Evolutionary conservation across 177 flowering plant species (phyloP).

Genomic region (Vitis hybrid): DNA sequence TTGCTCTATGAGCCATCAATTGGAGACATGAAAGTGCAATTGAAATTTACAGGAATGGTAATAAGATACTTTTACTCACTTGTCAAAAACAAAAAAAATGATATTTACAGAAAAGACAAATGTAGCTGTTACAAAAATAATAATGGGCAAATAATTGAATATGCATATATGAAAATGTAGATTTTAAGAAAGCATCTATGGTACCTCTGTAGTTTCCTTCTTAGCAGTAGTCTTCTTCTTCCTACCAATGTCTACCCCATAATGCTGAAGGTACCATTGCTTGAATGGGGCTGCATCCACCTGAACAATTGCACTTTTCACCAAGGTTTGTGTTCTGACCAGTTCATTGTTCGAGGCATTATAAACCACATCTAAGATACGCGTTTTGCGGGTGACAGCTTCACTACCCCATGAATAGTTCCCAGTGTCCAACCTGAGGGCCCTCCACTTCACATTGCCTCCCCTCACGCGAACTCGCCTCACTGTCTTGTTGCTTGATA

Average conservation of each 20-base stretch:
- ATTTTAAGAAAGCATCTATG: not conserved
- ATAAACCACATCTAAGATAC: conserved; percentile 34
- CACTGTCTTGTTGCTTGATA: conserved; percentile 36
- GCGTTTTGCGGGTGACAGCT: conserved; percentile 34
- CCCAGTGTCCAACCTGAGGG: conserved; percentile 33
- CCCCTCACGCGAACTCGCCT: conserved; percentile 35
- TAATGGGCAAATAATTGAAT: too few relatives aligned
- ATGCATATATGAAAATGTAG: too few relatives aligned
- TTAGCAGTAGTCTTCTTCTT: conserved; percentile 30
- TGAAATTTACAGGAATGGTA: too few relatives aligned
- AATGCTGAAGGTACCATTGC: conserved; percentile 43
- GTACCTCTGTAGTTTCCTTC: conserved; percentile 30
- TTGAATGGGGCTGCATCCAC: conserved; percentile 40
- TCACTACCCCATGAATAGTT: conserved; percentile 40
- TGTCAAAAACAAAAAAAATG: too few relatives aligned
- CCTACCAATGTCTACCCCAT: conserved; percentile 36
- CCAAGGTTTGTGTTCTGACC: conserved; percentile 35
- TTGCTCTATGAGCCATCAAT: too few relatives aligned
- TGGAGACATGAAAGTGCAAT: too few relatives aligned
- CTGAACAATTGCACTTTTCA: conserved; percentile 35
- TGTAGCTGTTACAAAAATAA: too few relatives aligned
- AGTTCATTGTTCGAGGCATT: conserved; percentile 41
- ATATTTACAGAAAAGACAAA: too few relatives aligned
- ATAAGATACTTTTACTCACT: too few relatives aligned
- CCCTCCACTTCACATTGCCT: conserved; percentile 40